phyloP scores from a whole-genome alignment of 257 asterid genomes.

The Penstemon davidsonii region DNA sequence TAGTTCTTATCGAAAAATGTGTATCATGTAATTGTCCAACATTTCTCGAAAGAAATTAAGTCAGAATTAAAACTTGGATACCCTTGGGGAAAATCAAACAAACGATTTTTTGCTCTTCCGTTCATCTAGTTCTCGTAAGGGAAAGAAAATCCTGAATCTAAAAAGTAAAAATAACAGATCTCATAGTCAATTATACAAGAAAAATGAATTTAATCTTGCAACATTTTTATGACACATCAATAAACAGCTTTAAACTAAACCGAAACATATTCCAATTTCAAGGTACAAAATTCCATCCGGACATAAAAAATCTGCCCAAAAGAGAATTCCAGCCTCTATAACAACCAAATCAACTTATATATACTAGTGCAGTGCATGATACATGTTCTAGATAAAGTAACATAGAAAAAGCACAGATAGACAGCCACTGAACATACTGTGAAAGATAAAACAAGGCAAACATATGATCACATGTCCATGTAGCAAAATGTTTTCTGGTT shows the following conservation, averaged over 20 bases:
- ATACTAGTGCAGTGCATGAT: slow-evolving; percentile 23
- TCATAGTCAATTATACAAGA: slow-evolving; percentile 9
- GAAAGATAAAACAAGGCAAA: slow-evolving; percentile 16
- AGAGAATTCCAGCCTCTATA: slow-evolving; percentile 7
- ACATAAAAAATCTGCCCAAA: background rate
- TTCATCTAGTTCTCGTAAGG: slow-evolving; percentile 4
- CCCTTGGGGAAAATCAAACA: background rate
- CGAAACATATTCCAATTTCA: slow-evolving; percentile 8
- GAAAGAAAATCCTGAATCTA: slow-evolving; percentile 3
- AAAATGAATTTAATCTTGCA: background rate
- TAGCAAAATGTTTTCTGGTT: slow-evolving; percentile 21
- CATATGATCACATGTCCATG: slow-evolving; percentile 36
- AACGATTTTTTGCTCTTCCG: background rate
- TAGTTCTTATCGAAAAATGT: too few relatives aligned
- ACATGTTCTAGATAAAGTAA: slow-evolving; percentile 22
- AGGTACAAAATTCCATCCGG: slow-evolving; percentile 5
- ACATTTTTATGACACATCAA: background rate
- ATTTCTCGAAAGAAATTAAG: too few relatives aligned
- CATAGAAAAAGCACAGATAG: slow-evolving; percentile 22
- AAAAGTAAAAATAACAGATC: slow-evolving; percentile 17
- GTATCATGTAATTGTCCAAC: too few relatives aligned
- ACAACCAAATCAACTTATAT: slow-evolving; percentile 8
- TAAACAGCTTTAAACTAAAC: background rate
- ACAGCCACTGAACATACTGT: slow-evolving; percentile 25
- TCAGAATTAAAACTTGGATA: too few relatives aligned